Evolutionary conservation across 495 filamentous ascomycete species (phyloP).

Genomic region (Entonaema liquescens): DNA sequence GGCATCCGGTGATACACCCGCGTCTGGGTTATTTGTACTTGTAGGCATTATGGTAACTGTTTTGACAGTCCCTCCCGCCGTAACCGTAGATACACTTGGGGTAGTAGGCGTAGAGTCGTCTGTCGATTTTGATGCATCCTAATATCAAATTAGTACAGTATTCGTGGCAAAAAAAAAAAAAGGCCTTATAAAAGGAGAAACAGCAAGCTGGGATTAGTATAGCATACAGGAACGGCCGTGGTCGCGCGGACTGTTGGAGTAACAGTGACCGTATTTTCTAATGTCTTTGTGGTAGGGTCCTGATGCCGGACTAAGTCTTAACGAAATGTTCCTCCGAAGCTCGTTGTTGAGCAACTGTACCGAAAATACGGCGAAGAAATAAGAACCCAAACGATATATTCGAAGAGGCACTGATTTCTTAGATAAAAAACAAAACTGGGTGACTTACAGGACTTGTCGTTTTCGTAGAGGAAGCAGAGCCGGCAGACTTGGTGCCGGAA

Average conservation of each 20-base stretch:
- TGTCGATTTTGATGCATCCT: conserved; percentile 8
- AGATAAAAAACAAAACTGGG: conserved; percentile 31
- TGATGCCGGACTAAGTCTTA: conserved; percentile 46
- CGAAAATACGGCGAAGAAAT: conserved; percentile 22
- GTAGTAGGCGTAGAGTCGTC: conserved; percentile 6
- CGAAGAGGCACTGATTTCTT: conserved; percentile 33
- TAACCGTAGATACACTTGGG: conserved; percentile 50
- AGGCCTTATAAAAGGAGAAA: conserved; percentile 14
- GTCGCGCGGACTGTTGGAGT: conserved; percentile 38
- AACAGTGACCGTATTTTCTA: conserved; percentile 45
- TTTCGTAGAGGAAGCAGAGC: conserved; percentile 29
- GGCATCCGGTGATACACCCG: conserved; percentile 21
- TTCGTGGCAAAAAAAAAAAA: neutral
- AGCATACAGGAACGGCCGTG: conserved; percentile 48
- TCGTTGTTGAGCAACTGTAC: neutral
- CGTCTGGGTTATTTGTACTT: neutral
- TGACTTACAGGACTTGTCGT: conserved; percentile 41
- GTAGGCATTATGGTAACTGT: conserved; percentile 52
- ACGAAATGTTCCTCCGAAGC: conserved; percentile 26
- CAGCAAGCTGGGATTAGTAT: conserved; percentile 32
- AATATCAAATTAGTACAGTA: conserved; percentile 15
- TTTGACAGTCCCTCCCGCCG: conserved; percentile 50
- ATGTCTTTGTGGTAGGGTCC: conserved; percentile 49
- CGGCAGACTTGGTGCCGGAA: conserved; percentile 41
- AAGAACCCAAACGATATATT: conserved; percentile 36